A percentile compares a stretch with the other conserved stretches of the same genome.
phyloP scores from a whole-genome alignment of 1,139 yeast genomes.

The Nakaseomyces bracarensis region DNA sequence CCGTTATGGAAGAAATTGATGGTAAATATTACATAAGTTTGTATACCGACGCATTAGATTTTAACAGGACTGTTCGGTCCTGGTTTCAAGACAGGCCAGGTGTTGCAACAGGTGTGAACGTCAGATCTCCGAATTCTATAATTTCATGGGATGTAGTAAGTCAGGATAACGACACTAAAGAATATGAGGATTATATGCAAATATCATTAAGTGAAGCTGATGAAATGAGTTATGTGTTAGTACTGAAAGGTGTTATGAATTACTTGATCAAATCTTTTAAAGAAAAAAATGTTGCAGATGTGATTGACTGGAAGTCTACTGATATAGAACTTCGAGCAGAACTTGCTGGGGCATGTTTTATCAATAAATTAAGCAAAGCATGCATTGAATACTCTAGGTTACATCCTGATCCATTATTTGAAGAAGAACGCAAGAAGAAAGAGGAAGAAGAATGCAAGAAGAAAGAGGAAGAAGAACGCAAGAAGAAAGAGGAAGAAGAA shows the following conservation, averaged over 20 bases:
- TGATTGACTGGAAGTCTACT: background rate
- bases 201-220: conserved; percentile 5
- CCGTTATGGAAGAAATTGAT: background rate
- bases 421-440: background rate
- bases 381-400: background rate
- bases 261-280: background rate
- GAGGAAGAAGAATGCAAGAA: too few relatives aligned
- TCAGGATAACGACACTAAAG: conserved; percentile 7
- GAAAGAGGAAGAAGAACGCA: too few relatives aligned
- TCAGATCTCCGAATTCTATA: conserved; percentile 1
- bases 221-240: background rate
- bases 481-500: too few relatives aligned
- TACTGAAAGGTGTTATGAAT: conserved; percentile 3
- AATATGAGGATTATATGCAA: conserved; percentile 6
- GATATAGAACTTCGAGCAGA: background rate
- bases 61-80: background rate
- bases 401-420: background rate
- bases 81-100: conserved; percentile 1
- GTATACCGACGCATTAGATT: background rate
- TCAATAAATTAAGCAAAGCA: background rate
- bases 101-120: background rate
- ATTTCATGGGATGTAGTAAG: conserved; percentile 8
- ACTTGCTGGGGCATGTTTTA: background rate
- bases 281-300: background rate
- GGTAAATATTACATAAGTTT: background rate